A percentile compares a stretch with the other conserved stretches of the same genome.
phyloP scores from a whole-genome alignment of 2,329 filamentous ascomycete species.

The Aspergillus flavus region DNA sequence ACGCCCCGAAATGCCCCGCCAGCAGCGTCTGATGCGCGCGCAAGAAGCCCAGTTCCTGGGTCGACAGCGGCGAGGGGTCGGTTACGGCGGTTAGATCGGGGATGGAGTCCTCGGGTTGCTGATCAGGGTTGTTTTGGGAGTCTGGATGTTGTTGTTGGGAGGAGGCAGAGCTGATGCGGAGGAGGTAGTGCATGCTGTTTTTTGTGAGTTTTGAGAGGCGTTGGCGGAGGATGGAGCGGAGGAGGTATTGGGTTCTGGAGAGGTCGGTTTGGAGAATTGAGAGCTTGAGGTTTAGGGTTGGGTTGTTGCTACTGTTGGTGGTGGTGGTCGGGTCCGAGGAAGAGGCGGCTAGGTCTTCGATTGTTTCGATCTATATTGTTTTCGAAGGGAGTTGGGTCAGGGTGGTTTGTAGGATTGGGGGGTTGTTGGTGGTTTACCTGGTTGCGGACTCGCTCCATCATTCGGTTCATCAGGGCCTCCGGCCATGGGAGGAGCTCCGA shows the following conservation, averaged over 20 bases:
- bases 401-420: too few relatives aligned
- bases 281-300: slow-evolving; percentile 87
- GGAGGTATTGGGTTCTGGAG: slow-evolving; percentile 88
- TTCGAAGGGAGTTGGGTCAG: background rate
- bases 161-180: slow-evolving; percentile 27
- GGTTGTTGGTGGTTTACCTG: slow-evolving; percentile 48
- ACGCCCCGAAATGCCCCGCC: slow-evolving; percentile 79
- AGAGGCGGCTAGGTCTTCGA: slow-evolving; percentile 61
- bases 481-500: slow-evolving; percentile 85
- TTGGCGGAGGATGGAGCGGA: slow-evolving; percentile 78
- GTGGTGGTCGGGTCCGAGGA: slow-evolving; percentile 41
- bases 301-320: slow-evolving; percentile 73
- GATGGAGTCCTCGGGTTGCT: slow-evolving; percentile 35
- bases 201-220: slow-evolving; percentile 74
- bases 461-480: slow-evolving; percentile 75
- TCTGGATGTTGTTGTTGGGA: slow-evolving; percentile 18
- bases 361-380: slow-evolving; percentile 59
- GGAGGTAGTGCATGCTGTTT: slow-evolving; percentile 54
- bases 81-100: slow-evolving; percentile 34
- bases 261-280: slow-evolving; percentile 97
- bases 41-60: slow-evolving; percentile 78
- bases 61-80: slow-evolving; percentile 66
- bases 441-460: slow-evolving; percentile 70
- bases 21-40: slow-evolving; percentile 82
- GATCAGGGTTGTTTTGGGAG: slow-evolving; percentile 11